Conservation (phyloP, 495 filamentous ascomycete genomes). For the Aspergillus bridgeri region DNA sequence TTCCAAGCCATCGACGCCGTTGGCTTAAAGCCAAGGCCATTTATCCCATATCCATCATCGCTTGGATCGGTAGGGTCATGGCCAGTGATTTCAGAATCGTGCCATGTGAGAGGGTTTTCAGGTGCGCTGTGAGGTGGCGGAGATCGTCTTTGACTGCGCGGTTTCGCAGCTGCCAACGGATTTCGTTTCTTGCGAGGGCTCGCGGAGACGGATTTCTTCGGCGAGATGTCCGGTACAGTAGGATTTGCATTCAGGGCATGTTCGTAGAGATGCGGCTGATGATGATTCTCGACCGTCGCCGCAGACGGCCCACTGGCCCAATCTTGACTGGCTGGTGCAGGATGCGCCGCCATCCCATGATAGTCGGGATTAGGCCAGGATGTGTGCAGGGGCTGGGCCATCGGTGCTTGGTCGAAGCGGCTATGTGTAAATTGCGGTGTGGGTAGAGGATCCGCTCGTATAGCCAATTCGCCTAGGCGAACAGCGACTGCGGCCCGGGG, state of each 20-base stretch:
- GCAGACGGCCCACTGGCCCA: slow-evolving; percentile 2
- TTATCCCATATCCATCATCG: slow-evolving; percentile 77
- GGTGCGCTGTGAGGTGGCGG: slow-evolving; percentile 38
- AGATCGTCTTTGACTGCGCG: slow-evolving; percentile 33
- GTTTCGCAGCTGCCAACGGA: slow-evolving; percentile 23
- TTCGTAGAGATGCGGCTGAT: slow-evolving; percentile 3
- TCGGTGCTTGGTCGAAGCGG: slow-evolving; percentile 10
- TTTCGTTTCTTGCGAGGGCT: slow-evolving; percentile 28
- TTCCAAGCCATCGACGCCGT: slow-evolving; percentile 79
- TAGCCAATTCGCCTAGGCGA: slow-evolving; percentile 58
- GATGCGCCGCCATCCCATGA: slow-evolving; percentile 1
- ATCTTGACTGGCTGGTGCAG: background rate
- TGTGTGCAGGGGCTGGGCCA: slow-evolving; percentile 13
- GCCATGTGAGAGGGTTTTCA: slow-evolving; percentile 66
- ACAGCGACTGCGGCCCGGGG: slow-evolving; percentile 62
- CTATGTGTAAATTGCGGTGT: slow-evolving; percentile 23
- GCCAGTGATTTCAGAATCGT: slow-evolving; percentile 79
- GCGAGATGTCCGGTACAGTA: slow-evolving; percentile 11
- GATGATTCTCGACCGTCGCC: slow-evolving; percentile 3
- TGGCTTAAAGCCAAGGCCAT: slow-evolving; percentile 88
- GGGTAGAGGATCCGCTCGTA: slow-evolving; percentile 45
- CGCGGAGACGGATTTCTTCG: slow-evolving; percentile 17
- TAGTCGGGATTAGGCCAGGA: slow-evolving; percentile 7
- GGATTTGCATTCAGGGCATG: background rate
- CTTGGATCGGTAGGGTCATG: slow-evolving; percentile 69